Evolutionary conservation across 1,284 basidiomycete genomes (phyloP), one percentile per base, ranked within the genome.

Genomic region (Boletellus deceptivus): DNA sequence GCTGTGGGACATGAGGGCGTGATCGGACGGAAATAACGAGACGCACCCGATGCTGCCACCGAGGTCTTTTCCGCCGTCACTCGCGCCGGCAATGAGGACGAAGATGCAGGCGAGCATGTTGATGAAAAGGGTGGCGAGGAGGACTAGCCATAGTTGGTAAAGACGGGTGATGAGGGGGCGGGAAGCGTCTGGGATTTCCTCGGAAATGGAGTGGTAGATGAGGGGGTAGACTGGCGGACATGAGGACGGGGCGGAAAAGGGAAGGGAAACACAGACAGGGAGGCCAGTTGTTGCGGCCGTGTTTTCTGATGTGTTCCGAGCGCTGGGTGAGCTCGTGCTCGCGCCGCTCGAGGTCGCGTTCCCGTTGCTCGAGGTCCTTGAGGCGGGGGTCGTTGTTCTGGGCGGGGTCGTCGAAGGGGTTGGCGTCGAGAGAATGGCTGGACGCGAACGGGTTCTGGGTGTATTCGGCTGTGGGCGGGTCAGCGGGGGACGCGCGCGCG

Each of bases 21-120:
- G 43, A 64, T 53, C 59, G 54, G 56, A 58, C 57, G 55, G 61
- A 62, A 60, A 58, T 57, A 52, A 58, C 49, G 55, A 50, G 53
- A 75, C 83, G 59, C 56, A 89, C 88, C 83, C 84, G 58, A 94
- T 85, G 67, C 88, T 88, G 43, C 79, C 84, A 49, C 86, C 86
- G 47, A 93, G 74, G 68, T 93, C 92, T 60, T 83, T 81, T 44
- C 87, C 90, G 52, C 91, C 92, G 60, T 91, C 86, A 33, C 73
- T 71, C 31, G 82, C 80, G 50, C 92, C 93, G 17, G 86, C 77
- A 45, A 91, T 74, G 55, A 98, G 80, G 58, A 98, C 75, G 63
- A 93, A 83, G 62, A 98, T 86, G 68, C 91, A 95, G 13, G 90
- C 91, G 43, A 98, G 76, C 75, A 98, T 80, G 75, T 99, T 99